phyloP scores from a whole-genome alignment of 495 filamentous ascomycete genomes.

The Penicillium cataractarum region DNA sequence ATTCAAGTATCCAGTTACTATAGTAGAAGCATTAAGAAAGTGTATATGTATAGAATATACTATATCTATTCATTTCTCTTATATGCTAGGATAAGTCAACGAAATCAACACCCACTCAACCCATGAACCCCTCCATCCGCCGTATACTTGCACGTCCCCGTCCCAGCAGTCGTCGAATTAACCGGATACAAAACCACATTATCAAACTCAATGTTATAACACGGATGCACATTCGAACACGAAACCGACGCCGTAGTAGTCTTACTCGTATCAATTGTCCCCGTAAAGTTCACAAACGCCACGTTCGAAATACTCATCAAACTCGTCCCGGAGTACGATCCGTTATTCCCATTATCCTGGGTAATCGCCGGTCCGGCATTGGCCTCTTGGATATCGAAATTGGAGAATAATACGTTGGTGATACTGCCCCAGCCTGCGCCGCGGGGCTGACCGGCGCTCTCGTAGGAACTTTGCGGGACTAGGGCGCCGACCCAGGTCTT shows the following conservation, averaged over 20 bases:
- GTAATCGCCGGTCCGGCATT: conserved; percentile 45
- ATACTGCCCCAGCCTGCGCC: conserved; percentile 59
- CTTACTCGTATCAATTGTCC: conserved; percentile 37
- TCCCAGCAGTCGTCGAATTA: conserved; percentile 35
- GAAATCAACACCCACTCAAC: conserved; percentile 28
- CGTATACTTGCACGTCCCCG: conserved; percentile 46
- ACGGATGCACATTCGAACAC: conserved; percentile 50
- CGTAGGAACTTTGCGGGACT: conserved; percentile 49
- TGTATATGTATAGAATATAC: no score
- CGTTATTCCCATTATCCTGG: conserved; percentile 57
- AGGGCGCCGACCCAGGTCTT: conserved; percentile 60
- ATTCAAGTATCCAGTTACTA: no score
- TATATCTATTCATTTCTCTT: not conserved
- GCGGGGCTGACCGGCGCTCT: conserved; percentile 48
- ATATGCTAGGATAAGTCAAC: not conserved
- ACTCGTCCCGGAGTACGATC: conserved; percentile 51
- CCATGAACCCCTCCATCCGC: conserved; percentile 44
- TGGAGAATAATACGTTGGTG: conserved; percentile 55
- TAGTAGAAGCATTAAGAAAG: no score
- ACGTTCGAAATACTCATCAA: conserved; percentile 55
- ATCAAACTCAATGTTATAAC: conserved; percentile 53
- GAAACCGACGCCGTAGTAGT: conserved; percentile 43
- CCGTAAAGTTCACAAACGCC: conserved; percentile 58
- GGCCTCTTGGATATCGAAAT: conserved; percentile 54
- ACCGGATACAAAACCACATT: conserved; percentile 40